Evolutionary conservation across 495 filamentous ascomycete genomes (phyloP).

Genomic region (Xylaria intraflava): DNA sequence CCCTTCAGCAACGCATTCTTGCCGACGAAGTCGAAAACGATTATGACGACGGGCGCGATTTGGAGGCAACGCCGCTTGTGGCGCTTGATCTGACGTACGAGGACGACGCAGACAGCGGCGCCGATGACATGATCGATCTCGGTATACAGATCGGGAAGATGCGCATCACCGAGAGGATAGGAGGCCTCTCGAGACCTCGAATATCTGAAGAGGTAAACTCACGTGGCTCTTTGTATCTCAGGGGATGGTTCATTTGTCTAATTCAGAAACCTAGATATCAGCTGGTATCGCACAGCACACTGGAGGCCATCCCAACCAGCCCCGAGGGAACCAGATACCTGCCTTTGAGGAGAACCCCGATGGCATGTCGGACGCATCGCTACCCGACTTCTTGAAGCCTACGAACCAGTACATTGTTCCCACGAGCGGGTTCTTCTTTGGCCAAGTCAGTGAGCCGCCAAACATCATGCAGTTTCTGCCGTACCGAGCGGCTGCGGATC

Average conservation of each 20-base stretch:
- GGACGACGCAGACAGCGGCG: conserved; percentile 46
- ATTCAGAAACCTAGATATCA: conserved; percentile 19
- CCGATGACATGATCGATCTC: conserved; percentile 62
- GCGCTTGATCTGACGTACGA: conserved; percentile 58
- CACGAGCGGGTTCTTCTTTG: conserved; percentile 63
- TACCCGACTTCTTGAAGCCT: conserved; percentile 44
- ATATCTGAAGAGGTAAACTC: conserved; percentile 57
- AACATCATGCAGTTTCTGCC: conserved; percentile 53
- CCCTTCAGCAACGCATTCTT: conserved; percentile 30
- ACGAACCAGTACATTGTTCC: conserved; percentile 50
- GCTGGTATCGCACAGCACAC: conserved; percentile 18
- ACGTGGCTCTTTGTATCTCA: neutral
- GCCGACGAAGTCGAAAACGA: conserved; percentile 43
- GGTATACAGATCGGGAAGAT: conserved; percentile 64
- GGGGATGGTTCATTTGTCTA: conserved; percentile 8
- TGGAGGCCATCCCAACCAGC: conserved; percentile 5
- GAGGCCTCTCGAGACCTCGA: conserved; percentile 51
- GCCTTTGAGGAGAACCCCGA: conserved; percentile 14
- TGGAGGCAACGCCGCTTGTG: conserved; percentile 51
- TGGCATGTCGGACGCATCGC: conserved; percentile 9
- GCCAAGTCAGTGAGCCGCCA: conserved; percentile 38
- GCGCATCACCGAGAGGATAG: conserved; percentile 66
- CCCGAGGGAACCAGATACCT: conserved; percentile 11
- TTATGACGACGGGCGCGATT: conserved; percentile 41
- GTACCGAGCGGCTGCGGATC: conserved; percentile 41